phyloP scores from a whole-genome alignment of 2,329 filamentous ascomycete genomes.

The Penicillium paneum region DNA sequence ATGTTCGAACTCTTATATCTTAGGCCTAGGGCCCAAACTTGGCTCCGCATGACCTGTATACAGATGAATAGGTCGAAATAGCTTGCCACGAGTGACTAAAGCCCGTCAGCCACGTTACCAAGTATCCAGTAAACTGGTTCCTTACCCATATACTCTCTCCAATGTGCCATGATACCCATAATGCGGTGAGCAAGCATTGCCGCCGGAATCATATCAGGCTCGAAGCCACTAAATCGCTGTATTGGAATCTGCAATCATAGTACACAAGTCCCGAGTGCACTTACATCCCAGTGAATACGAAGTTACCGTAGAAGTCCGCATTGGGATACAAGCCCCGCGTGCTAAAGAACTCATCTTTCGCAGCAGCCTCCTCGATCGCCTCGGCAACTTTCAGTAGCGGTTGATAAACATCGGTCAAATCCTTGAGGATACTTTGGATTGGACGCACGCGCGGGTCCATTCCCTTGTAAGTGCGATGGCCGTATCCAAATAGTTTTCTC shows the following conservation, averaged over 20 bases:
- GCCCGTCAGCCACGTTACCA: slow-evolving; percentile 5
- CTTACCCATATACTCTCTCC: slow-evolving; percentile 34
- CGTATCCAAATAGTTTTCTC: slow-evolving; percentile 31
- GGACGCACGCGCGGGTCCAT: slow-evolving; percentile 28
- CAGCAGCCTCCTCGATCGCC: slow-evolving; percentile 25
- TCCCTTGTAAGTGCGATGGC: slow-evolving; percentile 33
- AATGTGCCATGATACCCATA: slow-evolving; percentile 35
- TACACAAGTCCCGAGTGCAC: background rate
- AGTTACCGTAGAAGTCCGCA: slow-evolving; percentile 47
- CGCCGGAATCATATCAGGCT: slow-evolving; percentile 29
- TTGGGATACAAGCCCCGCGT: slow-evolving; percentile 41
- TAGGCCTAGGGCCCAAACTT: slow-evolving; percentile 1
- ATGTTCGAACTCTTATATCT: slow-evolving; percentile 4
- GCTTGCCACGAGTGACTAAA: slow-evolving; percentile 28
- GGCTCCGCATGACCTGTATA: slow-evolving; percentile 22
- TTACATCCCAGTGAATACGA: slow-evolving; percentile 44
- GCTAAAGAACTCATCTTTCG: slow-evolving; percentile 28
- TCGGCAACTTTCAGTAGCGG: slow-evolving; percentile 25
- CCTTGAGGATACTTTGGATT: slow-evolving; percentile 26
- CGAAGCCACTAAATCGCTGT: slow-evolving; percentile 22
- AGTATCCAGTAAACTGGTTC: background rate
- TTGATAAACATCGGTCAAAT: slow-evolving; percentile 17
- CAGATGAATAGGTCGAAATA: slow-evolving; percentile 30
- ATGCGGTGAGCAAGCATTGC: slow-evolving; percentile 32
- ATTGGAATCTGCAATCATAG: background rate